A percentile compares a stretch with the other conserved stretches of the same genome.
phyloP scores from a whole-genome alignment of 116 monocot species.

The Phalaenopsis hybrid region DNA sequence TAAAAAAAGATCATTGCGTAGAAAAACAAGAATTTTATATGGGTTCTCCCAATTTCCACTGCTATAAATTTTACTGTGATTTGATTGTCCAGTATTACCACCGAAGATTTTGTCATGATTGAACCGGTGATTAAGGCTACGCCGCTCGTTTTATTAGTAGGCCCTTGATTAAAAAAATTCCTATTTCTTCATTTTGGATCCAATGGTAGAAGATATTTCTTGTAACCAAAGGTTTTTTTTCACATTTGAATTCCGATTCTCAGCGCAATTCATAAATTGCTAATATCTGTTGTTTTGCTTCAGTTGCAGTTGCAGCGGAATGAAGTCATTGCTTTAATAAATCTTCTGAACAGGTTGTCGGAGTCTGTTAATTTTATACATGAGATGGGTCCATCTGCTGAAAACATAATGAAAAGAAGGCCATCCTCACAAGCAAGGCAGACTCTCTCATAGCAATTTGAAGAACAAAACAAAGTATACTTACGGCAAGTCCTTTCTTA shows the following conservation, averaged over 20 bases:
- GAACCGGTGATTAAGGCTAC: no score
- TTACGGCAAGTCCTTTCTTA: background rate
- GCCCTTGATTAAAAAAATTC: no score
- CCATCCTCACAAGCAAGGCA: slow-evolving; percentile 6
- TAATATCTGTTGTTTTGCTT: background rate
- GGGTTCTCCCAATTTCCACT: no score
- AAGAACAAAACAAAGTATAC: background rate
- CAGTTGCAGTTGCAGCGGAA: slow-evolving; percentile 86
- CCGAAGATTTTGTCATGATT: no score
- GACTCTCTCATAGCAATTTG: background rate
- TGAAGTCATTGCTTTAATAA: slow-evolving; percentile 89
- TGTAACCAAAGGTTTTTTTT: no score
- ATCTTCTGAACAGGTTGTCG: slow-evolving; percentile 82
- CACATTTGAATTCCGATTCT: background rate
- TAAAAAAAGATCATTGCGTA: no score
- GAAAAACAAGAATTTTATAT: no score
- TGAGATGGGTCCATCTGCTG: slow-evolving; percentile 43
- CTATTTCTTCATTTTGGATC: no score
- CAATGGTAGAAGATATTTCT: no score
- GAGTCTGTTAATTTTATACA: slow-evolving; percentile 76
- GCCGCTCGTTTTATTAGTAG: no score
- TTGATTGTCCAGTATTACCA: no score
- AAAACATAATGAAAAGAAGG: slow-evolving; percentile 21
- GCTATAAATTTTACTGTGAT: no score
- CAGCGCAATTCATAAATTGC: background rate